Conservation (phyloP, 345 rosid genomes). For the Erysimum cheiranthoides region DNA sequence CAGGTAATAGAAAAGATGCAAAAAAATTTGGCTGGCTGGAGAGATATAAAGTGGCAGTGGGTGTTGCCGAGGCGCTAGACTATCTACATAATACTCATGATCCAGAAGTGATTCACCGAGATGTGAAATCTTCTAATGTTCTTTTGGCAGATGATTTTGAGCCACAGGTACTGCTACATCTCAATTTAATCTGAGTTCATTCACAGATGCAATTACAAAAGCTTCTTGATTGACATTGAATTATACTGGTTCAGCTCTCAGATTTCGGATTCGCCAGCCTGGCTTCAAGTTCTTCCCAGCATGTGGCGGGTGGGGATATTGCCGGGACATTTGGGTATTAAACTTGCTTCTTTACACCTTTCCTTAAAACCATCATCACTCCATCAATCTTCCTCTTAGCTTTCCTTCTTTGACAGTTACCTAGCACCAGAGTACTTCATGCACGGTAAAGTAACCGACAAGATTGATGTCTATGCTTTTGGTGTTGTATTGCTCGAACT, state of each 20-base stretch:
- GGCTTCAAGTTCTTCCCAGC: slow-evolving; percentile 58
- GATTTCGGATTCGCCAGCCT: slow-evolving; percentile 94
- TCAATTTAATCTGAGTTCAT: slow-evolving; percentile 2
- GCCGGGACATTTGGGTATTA: slow-evolving; percentile 94
- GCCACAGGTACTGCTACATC: slow-evolving; percentile 66
- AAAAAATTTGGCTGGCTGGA: slow-evolving; percentile 76
- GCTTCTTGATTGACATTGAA: slow-evolving; percentile 26
- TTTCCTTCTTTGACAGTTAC: slow-evolving; percentile 60
- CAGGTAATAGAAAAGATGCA: slow-evolving; percentile 69
- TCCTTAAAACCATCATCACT: slow-evolving; percentile 15
- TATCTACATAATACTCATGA: slow-evolving; percentile 73
- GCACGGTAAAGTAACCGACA: slow-evolving; percentile 93
- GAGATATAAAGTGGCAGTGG: slow-evolving; percentile 86
- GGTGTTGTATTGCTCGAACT: slow-evolving; percentile 97
- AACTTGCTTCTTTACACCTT: slow-evolving; percentile 14
- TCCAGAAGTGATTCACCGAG: slow-evolving; percentile 84
- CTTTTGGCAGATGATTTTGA: slow-evolving; percentile 92
- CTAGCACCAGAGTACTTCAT: slow-evolving; percentile 97
- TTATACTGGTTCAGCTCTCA: slow-evolving; percentile 67
- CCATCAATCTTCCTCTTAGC: slow-evolving; percentile 11
- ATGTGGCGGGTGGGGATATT: slow-evolving; percentile 62
- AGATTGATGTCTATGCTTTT: slow-evolving; percentile 91
- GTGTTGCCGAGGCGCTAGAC: slow-evolving; percentile 90
- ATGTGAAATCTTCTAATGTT: slow-evolving; percentile 95
- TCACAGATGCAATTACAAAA: slow-evolving; percentile 12